phyloP scores from a whole-genome alignment of 768 basidiomycete species.

The Harrya chromipes region DNA sequence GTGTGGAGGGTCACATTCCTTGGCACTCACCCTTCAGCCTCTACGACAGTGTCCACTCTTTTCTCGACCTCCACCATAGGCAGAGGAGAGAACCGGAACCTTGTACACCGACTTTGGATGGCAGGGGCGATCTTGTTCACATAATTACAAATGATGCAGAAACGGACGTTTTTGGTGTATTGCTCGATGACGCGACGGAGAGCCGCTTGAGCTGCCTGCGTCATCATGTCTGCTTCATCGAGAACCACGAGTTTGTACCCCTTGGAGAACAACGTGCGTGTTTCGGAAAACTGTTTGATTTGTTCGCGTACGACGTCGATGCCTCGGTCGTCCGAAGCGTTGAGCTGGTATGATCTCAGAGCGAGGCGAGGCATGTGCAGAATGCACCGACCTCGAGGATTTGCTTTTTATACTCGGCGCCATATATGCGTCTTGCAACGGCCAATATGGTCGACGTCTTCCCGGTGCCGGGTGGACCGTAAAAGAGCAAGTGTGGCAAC shows the following conservation, averaged over 20 bases:
- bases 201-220: constrained; percentile 93
- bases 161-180: constrained; percentile 97
- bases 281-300: constrained; percentile 98
- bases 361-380: neutral
- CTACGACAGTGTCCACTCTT: constrained; percentile 72
- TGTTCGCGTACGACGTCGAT: constrained; percentile 99
- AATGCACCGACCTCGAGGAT: constrained; percentile 75
- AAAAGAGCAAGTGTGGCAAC: constrained; percentile 92
- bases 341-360: constrained; percentile 55
- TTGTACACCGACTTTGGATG: constrained; percentile 96
- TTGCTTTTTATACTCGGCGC: constrained; percentile 79
- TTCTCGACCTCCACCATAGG: constrained; percentile 84
- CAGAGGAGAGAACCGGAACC: constrained; percentile 94
- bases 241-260: constrained; percentile 97
- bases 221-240: constrained; percentile 99
- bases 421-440: constrained; percentile 93
- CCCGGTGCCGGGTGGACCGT: constrained; percentile 97
- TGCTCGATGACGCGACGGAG: constrained; percentile 97
- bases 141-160: constrained; percentile 99
- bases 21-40: constrained; percentile 70
- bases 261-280: constrained; percentile 85
- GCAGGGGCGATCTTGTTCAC: constrained; percentile 99
- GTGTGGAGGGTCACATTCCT: neutral
- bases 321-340: constrained; percentile 97
- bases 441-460: constrained; percentile 98